phyloP scores from a whole-genome alignment of 108 stramenopile genomes.

The Pseudonitzschia pungens region DNA sequence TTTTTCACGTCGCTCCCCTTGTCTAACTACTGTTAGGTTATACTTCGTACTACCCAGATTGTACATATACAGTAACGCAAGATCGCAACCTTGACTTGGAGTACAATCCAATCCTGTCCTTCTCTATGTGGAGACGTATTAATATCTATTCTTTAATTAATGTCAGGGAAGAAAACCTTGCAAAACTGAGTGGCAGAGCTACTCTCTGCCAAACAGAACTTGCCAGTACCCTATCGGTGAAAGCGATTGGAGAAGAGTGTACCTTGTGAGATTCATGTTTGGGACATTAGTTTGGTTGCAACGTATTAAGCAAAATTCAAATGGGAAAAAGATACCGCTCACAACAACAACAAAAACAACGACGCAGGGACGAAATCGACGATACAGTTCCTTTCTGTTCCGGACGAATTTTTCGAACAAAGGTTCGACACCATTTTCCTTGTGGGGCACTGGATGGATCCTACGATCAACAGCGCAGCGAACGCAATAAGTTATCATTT shows the following conservation, averaged over 20 bases:
- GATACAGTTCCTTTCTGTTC: too few species aligned
- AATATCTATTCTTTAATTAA: not conserved
- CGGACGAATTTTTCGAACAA: too few species aligned
- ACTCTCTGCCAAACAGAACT: not conserved
- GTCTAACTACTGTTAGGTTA: too few species aligned
- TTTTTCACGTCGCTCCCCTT: too few species aligned
- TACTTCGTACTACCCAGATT: too few species aligned
- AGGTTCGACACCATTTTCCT: too few species aligned
- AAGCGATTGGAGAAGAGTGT: not conserved
- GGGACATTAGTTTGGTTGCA: not conserved
- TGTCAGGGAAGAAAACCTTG: constrained; percentile 12
- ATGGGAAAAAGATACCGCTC: not conserved
- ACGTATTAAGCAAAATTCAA: not conserved
- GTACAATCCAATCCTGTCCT: not conserved
- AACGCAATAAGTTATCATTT: too few species aligned
- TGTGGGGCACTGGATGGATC: too few species aligned
- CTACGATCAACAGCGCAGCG: too few species aligned
- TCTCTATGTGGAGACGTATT: not conserved
- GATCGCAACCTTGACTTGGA: not conserved
- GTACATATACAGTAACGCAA: too few species aligned
- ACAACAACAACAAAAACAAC: too few species aligned
- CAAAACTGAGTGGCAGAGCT: constrained; percentile 7
- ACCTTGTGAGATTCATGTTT: not conserved
- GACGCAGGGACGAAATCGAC: too few species aligned
- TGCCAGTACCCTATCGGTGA: not conserved